phyloP scores from a whole-genome alignment of 1,284 basidiomycete genomes.

The Gymnopus androsaceus region DNA sequence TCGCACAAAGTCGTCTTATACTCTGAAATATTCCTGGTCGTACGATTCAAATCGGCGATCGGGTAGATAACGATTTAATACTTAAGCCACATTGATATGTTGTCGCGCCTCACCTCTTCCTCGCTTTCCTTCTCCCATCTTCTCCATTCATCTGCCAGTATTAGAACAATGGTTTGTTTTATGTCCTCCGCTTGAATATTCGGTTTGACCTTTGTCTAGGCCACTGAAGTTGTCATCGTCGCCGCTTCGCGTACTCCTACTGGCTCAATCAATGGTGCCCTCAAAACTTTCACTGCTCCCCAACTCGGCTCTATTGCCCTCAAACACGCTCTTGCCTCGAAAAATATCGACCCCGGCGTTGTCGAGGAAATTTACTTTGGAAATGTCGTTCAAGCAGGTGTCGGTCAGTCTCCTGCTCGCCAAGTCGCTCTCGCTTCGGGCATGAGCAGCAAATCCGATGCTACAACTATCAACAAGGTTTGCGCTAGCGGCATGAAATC shows the following conservation, averaged over 20 bases:
- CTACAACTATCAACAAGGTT: slow-evolving; percentile 99
- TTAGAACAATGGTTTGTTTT: slow-evolving; percentile 48
- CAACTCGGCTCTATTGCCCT: slow-evolving; percentile 89
- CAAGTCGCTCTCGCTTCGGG: slow-evolving; percentile 92
- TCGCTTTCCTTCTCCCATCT: slow-evolving; percentile 32
- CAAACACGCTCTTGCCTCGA: slow-evolving; percentile 85
- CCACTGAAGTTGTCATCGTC: slow-evolving; percentile 91
- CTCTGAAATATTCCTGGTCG: slow-evolving; percentile 19
- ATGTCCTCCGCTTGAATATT: slow-evolving; percentile 9
- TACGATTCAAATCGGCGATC: slow-evolving; percentile 29
- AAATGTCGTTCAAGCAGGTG: slow-evolving; percentile 95
- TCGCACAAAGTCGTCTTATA: background rate
- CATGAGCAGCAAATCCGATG: slow-evolving; percentile 84
- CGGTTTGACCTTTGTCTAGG: slow-evolving; percentile 36
- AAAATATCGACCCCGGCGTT: slow-evolving; percentile 77
- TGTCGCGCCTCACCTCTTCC: slow-evolving; percentile 38
- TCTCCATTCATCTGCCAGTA: slow-evolving; percentile 25
- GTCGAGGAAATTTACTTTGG: slow-evolving; percentile 98
- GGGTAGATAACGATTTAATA: slow-evolving; percentile 25
- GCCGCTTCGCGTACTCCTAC: slow-evolving; percentile 94
- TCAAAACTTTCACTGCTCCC: slow-evolving; percentile 88
- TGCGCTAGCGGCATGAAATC: slow-evolving; percentile 97
- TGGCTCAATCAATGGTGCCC: slow-evolving; percentile 87
- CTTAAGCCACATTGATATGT: slow-evolving; percentile 34
- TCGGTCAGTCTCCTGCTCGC: slow-evolving; percentile 93